Evolutionary conservation across 352 stramenopile genomes (phyloP).

Genomic region (Globisporangium radiosum): DNA sequence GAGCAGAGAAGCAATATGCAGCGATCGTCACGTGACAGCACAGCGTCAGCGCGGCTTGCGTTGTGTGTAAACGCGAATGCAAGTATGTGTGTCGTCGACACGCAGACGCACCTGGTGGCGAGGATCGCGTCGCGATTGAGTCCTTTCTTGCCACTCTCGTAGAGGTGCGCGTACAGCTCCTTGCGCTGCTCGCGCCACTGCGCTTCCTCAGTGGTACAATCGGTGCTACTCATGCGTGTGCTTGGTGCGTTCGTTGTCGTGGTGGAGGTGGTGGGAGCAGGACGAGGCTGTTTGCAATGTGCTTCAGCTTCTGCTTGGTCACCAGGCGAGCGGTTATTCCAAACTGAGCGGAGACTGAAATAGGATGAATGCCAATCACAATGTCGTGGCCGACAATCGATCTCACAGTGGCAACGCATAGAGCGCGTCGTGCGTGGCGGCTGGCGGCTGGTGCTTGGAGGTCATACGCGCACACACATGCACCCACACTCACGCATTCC

Average conservation of each 20-base stretch:
- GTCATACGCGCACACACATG: too few relatives aligned
- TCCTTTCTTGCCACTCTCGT: slow-evolving; percentile 24
- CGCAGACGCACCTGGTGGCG: slow-evolving; percentile 22
- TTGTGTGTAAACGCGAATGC: not conserved
- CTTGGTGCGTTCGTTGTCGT: not conserved
- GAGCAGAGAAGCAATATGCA: too few relatives aligned
- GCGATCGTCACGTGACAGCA: not conserved
- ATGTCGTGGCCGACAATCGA: not conserved
- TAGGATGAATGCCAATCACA: not conserved
- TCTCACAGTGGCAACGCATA: too few relatives aligned
- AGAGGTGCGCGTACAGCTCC: slow-evolving; percentile 36
- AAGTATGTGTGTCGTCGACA: not conserved
- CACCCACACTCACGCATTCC: too few relatives aligned
- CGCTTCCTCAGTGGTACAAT: slow-evolving; percentile 26
- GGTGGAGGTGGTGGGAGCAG: not conserved
- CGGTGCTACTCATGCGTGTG: slow-evolving; percentile 2
- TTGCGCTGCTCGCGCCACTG: slow-evolving; percentile 28
- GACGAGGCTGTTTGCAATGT: too few relatives aligned
- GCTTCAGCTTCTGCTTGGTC: not conserved
- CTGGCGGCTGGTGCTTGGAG: too few relatives aligned
- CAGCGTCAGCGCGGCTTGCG: not conserved
- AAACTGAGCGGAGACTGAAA: not conserved
- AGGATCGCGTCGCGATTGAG: slow-evolving; percentile 31
- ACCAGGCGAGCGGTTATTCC: not conserved
- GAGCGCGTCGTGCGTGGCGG: too few relatives aligned